Evolutionary conservation across 768 basidiomycete genomes (phyloP).

Genomic region (Hygrocybe punicea): DNA sequence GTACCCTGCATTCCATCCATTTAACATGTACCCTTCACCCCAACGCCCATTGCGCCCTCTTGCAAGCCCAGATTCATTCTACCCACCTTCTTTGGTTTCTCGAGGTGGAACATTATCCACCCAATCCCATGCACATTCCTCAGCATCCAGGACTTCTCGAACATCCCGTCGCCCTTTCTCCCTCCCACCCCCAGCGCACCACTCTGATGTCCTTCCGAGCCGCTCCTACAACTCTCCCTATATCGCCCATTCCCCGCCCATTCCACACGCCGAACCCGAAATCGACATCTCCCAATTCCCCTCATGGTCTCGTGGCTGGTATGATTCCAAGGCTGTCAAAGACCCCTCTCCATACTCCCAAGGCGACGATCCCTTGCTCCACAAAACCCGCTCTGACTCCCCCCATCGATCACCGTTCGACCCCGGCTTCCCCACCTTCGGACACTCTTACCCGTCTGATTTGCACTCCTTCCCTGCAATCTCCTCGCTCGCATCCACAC

Average conservation of each 20-base stretch:
- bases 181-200: slow-evolving; percentile 15
- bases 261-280: slow-evolving; percentile 37
- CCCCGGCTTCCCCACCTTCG: slow-evolving; percentile 24
- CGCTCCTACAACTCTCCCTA: slow-evolving; percentile 16
- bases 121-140: slow-evolving; percentile 41
- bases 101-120: slow-evolving; percentile 46
- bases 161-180: slow-evolving; percentile 25
- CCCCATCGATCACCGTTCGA: slow-evolving; percentile 36
- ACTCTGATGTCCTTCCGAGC: slow-evolving; percentile 12
- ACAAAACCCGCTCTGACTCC: slow-evolving; percentile 19
- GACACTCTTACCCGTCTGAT: slow-evolving; percentile 18
- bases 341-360: slow-evolving; percentile 20
- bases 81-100: slow-evolving; percentile 42
- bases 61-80: slow-evolving; percentile 25
- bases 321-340: slow-evolving; percentile 31
- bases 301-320: slow-evolving; percentile 62
- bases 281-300: slow-evolving; percentile 64
- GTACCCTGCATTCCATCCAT: slow-evolving; percentile 19
- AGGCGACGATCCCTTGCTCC: slow-evolving; percentile 30
- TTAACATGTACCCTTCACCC: slow-evolving; percentile 17
- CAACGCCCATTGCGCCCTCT: slow-evolving; percentile 26
- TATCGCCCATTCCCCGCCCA: slow-evolving; percentile 17
- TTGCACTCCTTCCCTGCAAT: slow-evolving; percentile 28
- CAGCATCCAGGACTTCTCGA: slow-evolving; percentile 46
- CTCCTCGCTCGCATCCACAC: slow-evolving; percentile 34